These are phyloP conservation scores for Henckelia pumila DNA, from an alignment of 257 asterid species.

Conservation along the genomic window DNA sequence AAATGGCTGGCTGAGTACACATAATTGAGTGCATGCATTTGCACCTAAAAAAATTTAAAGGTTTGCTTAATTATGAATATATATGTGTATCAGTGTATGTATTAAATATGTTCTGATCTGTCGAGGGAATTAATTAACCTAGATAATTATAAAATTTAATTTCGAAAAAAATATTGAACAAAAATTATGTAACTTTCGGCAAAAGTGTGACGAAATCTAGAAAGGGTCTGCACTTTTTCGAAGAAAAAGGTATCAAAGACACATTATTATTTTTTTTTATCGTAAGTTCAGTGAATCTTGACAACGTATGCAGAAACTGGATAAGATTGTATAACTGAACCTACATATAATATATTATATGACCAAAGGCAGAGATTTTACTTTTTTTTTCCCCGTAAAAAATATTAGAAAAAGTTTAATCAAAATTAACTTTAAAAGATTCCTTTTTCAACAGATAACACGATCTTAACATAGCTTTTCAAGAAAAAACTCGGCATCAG, in stretches of 20 bases:
- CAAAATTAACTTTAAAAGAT: not conserved
- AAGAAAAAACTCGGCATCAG: too few relatives aligned
- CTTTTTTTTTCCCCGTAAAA: not conserved
- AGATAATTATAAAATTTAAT: too few relatives aligned
- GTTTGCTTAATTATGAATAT: not conserved
- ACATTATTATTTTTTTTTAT: not conserved
- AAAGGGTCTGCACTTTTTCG: slow-evolving; percentile 30
- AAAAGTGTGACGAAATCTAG: slow-evolving; percentile 33
- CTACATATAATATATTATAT: not conserved
- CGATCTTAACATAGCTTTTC: not conserved
- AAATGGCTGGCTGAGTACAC: not conserved
- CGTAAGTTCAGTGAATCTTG: slow-evolving; percentile 33
- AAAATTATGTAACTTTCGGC: slow-evolving; percentile 1
- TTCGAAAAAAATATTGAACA: too few relatives aligned
- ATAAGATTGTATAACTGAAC: slow-evolving; percentile 23
- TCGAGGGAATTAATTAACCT: not conserved
- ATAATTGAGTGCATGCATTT: not conserved
- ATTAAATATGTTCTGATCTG: not conserved
- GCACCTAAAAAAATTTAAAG: not conserved
- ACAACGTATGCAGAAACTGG: slow-evolving; percentile 13
- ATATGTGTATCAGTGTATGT: not conserved
- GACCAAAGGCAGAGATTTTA: slow-evolving; percentile 13
- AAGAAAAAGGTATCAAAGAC: slow-evolving; percentile 10
- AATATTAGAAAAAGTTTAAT: not conserved
- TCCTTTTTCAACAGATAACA: not conserved